Evolutionary conservation across 306 rosid species (phyloP).

Genomic region (Malus fusca): DNA sequence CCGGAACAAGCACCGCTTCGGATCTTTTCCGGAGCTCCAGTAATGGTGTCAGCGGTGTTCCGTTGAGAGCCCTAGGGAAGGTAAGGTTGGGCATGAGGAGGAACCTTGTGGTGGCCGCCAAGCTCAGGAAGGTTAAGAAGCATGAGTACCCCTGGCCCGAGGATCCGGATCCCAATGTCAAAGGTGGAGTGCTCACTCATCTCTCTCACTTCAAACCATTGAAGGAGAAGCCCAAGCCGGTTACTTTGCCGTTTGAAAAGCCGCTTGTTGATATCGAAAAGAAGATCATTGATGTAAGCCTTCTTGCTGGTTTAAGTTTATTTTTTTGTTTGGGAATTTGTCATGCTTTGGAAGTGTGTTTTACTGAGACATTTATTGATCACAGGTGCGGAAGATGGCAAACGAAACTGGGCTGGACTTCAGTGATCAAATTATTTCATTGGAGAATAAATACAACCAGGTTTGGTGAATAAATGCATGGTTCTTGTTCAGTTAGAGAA

Average conservation of each 20-base stretch:
- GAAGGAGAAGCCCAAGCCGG: slow-evolving; percentile 63
- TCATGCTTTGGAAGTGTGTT: not conserved
- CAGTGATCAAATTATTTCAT: slow-evolving; percentile 61
- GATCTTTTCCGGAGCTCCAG: slow-evolving; percentile 80
- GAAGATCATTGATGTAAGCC: slow-evolving; percentile 74
- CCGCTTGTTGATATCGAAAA: slow-evolving; percentile 70
- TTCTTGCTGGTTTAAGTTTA: slow-evolving; percentile 12
- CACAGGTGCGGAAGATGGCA: slow-evolving; percentile 83
- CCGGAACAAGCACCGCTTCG: slow-evolving; percentile 47
- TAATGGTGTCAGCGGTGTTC: slow-evolving; percentile 53
- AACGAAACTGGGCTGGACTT: slow-evolving; percentile 85
- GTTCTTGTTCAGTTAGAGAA: not conserved
- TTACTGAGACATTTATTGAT: slow-evolving; percentile 1
- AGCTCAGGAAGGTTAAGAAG: slow-evolving; percentile 68
- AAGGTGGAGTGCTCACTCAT: slow-evolving; percentile 63
- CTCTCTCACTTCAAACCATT: slow-evolving; percentile 80
- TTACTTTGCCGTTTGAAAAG: slow-evolving; percentile 72
- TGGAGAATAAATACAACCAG: slow-evolving; percentile 77
- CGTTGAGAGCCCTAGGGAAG: slow-evolving; percentile 62
- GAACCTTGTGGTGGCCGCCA: slow-evolving; percentile 48
- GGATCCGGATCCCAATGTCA: slow-evolving; percentile 78
- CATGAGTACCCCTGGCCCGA: slow-evolving; percentile 83
- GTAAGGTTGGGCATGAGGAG: slow-evolving; percentile 36
- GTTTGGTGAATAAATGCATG: slow-evolving; percentile 25
- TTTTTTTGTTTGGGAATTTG: slow-evolving; percentile 4